phyloP scores from a whole-genome alignment of 2,329 filamentous ascomycete genomes.

The Penicillium sp. region DNA sequence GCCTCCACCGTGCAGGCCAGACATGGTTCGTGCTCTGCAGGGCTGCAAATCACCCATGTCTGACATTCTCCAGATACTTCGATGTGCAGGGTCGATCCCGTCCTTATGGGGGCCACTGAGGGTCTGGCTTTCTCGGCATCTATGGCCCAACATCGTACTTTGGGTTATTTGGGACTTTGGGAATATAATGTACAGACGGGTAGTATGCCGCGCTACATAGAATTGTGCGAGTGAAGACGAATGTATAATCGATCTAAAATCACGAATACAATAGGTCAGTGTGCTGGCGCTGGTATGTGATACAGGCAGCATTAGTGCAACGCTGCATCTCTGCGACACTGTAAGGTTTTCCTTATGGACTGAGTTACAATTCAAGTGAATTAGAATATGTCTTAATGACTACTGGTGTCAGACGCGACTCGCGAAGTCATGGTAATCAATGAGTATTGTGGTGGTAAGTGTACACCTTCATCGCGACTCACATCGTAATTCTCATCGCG shows the following conservation, averaged over 20 bases:
- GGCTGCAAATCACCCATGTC: conserved; percentile 8
- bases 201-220: conserved; percentile 4
- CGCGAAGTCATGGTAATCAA: neutral
- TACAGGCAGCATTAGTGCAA: conserved; percentile 8
- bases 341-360: conserved; percentile 2
- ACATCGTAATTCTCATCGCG: conserved; percentile 9
- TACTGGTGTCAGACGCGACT: neutral
- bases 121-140: neutral
- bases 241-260: neutral
- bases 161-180: neutral
- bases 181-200: neutral
- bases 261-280: neutral
- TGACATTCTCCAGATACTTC: conserved; percentile 10
- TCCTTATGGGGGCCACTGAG: neutral
- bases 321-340: conserved; percentile 5
- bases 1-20: neutral
- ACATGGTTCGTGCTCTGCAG: conserved; percentile 9
- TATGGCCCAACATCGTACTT: neutral
- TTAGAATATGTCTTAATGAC: neutral
- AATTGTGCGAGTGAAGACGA: neutral
- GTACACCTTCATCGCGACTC: conserved; percentile 8
- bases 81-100: conserved; percentile 7
- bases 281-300: conserved; percentile 11
- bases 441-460: neutral
- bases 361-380: neutral